phyloP scores from a whole-genome alignment of 2,329 filamentous ascomycete species.

The Cadophora malorum region DNA sequence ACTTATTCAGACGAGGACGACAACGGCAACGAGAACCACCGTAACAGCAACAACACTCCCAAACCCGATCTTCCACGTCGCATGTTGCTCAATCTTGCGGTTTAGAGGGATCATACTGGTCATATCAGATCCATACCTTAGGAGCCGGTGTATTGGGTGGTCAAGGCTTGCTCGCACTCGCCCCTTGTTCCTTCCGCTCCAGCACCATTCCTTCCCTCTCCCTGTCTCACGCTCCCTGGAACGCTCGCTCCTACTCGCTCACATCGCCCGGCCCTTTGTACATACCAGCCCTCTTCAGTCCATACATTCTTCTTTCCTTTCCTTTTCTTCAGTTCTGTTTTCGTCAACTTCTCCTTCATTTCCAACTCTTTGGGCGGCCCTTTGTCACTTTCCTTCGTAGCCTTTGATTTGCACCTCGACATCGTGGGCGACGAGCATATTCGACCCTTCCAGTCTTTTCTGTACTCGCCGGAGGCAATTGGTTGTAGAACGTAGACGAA shows the following conservation, averaged over 20 bases:
- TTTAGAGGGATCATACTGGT: conserved; percentile 17
- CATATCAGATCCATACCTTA: conserved; percentile 14
- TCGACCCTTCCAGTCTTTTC: conserved; percentile 38
- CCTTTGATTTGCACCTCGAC: conserved; percentile 16
- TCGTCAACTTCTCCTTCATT: conserved; percentile 22
- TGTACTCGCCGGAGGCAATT: conserved; percentile 28
- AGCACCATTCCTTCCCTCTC: conserved; percentile 16
- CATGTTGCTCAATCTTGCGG: conserved; percentile 12
- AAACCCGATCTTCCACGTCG: conserved; percentile 9
- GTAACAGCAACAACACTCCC: not conserved
- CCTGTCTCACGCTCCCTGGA: conserved; percentile 19
- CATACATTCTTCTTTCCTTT: not conserved
- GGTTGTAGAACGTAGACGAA: conserved; percentile 33
- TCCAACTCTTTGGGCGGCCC: conserved; percentile 19
- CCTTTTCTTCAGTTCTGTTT: conserved; percentile 24
- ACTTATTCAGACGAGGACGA: not conserved
- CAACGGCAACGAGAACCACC: not conserved
- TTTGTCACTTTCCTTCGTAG: conserved; percentile 25
- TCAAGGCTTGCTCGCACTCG: conserved; percentile 9
- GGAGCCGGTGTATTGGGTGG: conserved; percentile 13
- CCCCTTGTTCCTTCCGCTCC: conserved; percentile 22
- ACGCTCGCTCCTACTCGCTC: not conserved
- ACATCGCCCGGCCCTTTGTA: conserved; percentile 10
- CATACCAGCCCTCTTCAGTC: conserved; percentile 18
- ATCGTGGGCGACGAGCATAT: conserved; percentile 29